phyloP scores from a whole-genome alignment of 169 alveolate genomes.

The Plasmodium fragile region DNA sequence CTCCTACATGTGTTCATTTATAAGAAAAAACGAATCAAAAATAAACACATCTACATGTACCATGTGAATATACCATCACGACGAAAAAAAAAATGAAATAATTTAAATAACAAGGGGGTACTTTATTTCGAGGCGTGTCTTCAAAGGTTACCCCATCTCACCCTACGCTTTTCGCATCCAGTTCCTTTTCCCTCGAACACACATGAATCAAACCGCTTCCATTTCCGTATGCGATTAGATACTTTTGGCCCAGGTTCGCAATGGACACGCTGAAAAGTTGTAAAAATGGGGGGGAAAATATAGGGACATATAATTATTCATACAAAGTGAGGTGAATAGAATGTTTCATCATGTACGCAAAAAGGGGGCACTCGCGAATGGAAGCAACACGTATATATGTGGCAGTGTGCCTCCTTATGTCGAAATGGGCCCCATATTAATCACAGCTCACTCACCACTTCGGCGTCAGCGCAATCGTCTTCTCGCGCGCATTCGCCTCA shows the following conservation, averaged over 20 bases:
- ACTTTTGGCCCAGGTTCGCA: conserved; percentile 33
- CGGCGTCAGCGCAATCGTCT: conserved; percentile 27
- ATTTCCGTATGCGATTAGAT: conserved; percentile 47
- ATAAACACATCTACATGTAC: background rate
- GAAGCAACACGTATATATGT: background rate
- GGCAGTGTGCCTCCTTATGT: background rate
- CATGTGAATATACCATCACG: background rate
- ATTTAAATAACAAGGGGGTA: background rate
- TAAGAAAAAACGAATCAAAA: background rate
- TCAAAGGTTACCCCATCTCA: background rate
- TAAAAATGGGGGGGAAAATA: conserved; percentile 9
- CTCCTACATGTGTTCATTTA: background rate
- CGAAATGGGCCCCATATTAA: background rate
- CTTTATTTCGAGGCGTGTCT: background rate
- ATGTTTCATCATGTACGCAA: background rate
- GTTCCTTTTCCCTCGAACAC: conserved; percentile 9
- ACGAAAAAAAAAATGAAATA: background rate
- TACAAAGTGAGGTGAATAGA: background rate
- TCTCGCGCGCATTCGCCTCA: background rate
- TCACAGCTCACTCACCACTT: conserved; percentile 19
- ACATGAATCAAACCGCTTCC: conserved; percentile 40
- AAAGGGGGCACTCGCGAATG: background rate
- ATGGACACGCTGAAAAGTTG: conserved; percentile 34
- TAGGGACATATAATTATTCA: background rate
- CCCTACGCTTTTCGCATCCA: background rate